phyloP scores from a whole-genome alignment of 352 stramenopile species.

The Pythium brachiatum region DNA sequence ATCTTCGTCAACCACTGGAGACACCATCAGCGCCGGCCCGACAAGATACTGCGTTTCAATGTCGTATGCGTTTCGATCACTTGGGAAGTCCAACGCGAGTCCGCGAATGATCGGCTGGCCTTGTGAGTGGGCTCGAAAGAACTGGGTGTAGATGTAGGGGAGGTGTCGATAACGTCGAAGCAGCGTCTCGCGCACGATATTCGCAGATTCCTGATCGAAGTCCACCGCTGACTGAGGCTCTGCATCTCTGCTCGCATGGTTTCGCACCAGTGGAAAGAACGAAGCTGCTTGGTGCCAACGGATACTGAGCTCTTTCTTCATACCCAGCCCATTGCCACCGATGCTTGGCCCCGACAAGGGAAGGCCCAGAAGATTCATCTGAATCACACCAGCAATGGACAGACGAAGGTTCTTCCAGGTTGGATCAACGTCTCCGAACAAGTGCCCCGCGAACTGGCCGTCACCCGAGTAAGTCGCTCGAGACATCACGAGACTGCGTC shows the following conservation, averaged over 20 bases:
- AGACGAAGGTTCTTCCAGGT: conserved; percentile 81
- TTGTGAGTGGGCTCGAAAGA: conserved; percentile 50
- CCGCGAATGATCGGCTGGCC: conserved; percentile 51
- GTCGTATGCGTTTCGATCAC: conserved; percentile 32
- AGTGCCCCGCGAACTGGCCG: conserved; percentile 64
- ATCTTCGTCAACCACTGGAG: conserved; percentile 65
- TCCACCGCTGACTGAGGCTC: conserved; percentile 56
- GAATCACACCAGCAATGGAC: conserved; percentile 64
- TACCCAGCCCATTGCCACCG: conserved; percentile 46
- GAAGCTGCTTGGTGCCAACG: conserved; percentile 81
- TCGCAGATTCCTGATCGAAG: conserved; percentile 60
- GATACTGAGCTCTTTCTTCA: conserved; percentile 69
- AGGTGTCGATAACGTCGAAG: conserved; percentile 66
- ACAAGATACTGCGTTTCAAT: conserved; percentile 76
- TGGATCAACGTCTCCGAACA: conserved; percentile 45
- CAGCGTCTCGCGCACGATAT: conserved; percentile 61
- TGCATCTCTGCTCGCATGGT: conserved; percentile 47
- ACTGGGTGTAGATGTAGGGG: conserved; percentile 86
- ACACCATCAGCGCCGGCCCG: conserved; percentile 69
- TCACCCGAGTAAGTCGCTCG: conserved; percentile 66
- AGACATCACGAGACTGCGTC: conserved; percentile 67
- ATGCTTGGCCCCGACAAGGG: conserved; percentile 67
- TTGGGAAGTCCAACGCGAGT: conserved; percentile 67
- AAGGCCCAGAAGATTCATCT: conserved; percentile 81
- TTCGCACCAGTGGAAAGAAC: conserved; percentile 77